phyloP scores from a whole-genome alignment of 805 yeast genomes.

The Metschnikowia anglica region DNA sequence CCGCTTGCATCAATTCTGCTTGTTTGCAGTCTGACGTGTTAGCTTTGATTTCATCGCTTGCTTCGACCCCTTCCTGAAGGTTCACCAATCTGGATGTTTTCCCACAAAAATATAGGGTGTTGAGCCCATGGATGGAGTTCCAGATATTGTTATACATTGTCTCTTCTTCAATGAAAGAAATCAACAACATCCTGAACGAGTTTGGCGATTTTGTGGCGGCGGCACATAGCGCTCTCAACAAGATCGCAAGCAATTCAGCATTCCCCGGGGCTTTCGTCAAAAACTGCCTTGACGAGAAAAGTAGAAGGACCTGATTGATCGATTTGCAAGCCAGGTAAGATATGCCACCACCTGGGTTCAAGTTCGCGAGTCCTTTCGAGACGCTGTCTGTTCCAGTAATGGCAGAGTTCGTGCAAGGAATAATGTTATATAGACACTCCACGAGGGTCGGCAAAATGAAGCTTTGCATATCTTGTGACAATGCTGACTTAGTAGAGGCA shows the following conservation, averaged over 20 bases:
- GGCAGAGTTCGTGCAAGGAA: slow-evolving; percentile 35
- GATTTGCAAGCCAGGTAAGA: slow-evolving; percentile 51
- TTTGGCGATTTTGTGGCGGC: slow-evolving; percentile 50
- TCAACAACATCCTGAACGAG: slow-evolving; percentile 55
- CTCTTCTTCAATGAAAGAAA: slow-evolving; percentile 45
- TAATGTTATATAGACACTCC: slow-evolving; percentile 61
- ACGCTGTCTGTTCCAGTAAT: slow-evolving; percentile 21
- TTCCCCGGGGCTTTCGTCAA: slow-evolving; percentile 43
- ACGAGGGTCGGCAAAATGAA: slow-evolving; percentile 46
- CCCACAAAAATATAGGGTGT: slow-evolving; percentile 26
- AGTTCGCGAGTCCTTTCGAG: slow-evolving; percentile 27
- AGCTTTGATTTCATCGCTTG: neutral
- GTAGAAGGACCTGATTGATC: slow-evolving; percentile 44
- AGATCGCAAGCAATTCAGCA: slow-evolving; percentile 55
- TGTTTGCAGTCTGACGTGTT: neutral
- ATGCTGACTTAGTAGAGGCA: slow-evolving; percentile 12
- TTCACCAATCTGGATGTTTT: slow-evolving; percentile 17
- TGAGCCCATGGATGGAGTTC: slow-evolving; percentile 32
- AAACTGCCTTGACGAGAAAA: slow-evolving; percentile 37
- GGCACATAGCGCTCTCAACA: slow-evolving; percentile 56
- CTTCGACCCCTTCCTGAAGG: slow-evolving; percentile 1
- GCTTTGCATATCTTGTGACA: slow-evolving; percentile 30
- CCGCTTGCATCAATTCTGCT: neutral
- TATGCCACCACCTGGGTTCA: slow-evolving; percentile 41
- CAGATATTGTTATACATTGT: slow-evolving; percentile 37